Base-by-base conservation (phyloP, 1,284 basidiomycete species). In the Moniliella sp. region DNA sequence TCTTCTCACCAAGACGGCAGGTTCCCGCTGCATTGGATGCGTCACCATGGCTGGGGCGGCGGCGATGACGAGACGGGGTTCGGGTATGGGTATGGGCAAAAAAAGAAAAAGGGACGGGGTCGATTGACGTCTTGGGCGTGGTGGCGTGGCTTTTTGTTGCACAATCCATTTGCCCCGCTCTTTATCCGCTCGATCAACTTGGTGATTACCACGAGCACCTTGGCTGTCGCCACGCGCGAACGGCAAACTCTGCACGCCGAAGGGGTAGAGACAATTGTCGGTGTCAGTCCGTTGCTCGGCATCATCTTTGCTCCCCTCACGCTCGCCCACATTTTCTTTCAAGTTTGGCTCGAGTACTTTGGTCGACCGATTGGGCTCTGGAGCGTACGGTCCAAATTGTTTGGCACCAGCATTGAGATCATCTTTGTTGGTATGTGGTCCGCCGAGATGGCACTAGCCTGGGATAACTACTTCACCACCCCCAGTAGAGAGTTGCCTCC, bases 371-470 rank as follows among this genome's bases (percentile, higher is more conserved):
- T 88, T 26, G 83, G 82, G 9, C 66, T 88, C 17, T 88, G 83
- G 83, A 69, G 37, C 13, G 49, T 56, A n/a, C 36, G 42, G 23
- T 45, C 42, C 27, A 58, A 58, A 39, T 43, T 58, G 13, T 46
- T 39, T 33, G 56, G 56, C 37, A 52, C 48, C 14, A 39, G 45
- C 11, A 43, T 49, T 9, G 55, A 58, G 64, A 75, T 84, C 25
- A 66, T 82, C 31, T 84, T 83, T 55, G 81, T 88, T 39, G 83
- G 78, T 61, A 71, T 78, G 13, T 88, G 82, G 81, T 80, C 78
- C 37, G 77, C 80, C n/a, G 74, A 78, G 18, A 68, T 88, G 27
- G 76, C 78, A 9, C 72, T 86, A 31, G 73, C 72, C 36, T 80
- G 86, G 59, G 80, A 88, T 66, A 82, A 86, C 55, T 82, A 76